These are phyloP conservation scores for Eremothecium coryli DNA, from an alignment of 1,139 yeast genomes.

Conservation along the genomic window DNA sequence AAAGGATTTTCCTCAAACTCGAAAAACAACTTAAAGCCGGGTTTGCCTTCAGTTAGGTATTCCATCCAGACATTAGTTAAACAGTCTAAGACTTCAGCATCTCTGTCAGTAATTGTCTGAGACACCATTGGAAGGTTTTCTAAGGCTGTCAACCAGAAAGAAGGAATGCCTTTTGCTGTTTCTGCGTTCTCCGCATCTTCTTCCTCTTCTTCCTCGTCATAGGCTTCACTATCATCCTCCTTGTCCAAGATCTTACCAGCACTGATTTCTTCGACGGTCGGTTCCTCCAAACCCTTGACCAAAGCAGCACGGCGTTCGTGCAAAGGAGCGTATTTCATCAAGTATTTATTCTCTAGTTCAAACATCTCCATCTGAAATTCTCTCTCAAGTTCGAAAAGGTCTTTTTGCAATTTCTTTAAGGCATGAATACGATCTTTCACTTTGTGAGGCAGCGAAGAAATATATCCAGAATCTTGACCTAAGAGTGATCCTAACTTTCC, in stretches of 20 bases:
- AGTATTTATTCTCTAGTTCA: slow-evolving; percentile 75
- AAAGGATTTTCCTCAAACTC: slow-evolving; percentile 66
- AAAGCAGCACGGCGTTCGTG: slow-evolving; percentile 67
- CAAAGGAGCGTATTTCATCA: slow-evolving; percentile 65
- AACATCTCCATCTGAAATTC: slow-evolving; percentile 86
- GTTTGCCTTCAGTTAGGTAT: slow-evolving; percentile 58
- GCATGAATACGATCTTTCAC: slow-evolving; percentile 76
- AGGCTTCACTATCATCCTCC: slow-evolving; percentile 32
- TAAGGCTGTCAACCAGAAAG: slow-evolving; percentile 93
- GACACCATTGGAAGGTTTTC: slow-evolving; percentile 76
- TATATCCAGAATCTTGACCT: slow-evolving; percentile 82
- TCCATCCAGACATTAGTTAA: slow-evolving; percentile 69
- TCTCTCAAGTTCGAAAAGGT: slow-evolving; percentile 76
- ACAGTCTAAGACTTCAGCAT: slow-evolving; percentile 67
- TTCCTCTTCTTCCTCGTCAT: slow-evolving; percentile 39
- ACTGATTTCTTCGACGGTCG: slow-evolving; percentile 67
- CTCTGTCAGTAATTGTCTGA: slow-evolving; percentile 84
- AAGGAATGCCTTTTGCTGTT: slow-evolving; percentile 68
- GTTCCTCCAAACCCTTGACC: slow-evolving; percentile 65
- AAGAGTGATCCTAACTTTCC: slow-evolving; percentile 79
- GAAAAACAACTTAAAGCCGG: slow-evolving; percentile 84
- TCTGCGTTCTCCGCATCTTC: slow-evolving; percentile 39
- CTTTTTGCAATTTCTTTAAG: slow-evolving; percentile 73
- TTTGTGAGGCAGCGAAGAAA: slow-evolving; percentile 63
- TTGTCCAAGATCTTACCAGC: slow-evolving; percentile 59